phyloP scores from a whole-genome alignment of 176 grass and related monocot genomes.

The Areca catechu region DNA sequence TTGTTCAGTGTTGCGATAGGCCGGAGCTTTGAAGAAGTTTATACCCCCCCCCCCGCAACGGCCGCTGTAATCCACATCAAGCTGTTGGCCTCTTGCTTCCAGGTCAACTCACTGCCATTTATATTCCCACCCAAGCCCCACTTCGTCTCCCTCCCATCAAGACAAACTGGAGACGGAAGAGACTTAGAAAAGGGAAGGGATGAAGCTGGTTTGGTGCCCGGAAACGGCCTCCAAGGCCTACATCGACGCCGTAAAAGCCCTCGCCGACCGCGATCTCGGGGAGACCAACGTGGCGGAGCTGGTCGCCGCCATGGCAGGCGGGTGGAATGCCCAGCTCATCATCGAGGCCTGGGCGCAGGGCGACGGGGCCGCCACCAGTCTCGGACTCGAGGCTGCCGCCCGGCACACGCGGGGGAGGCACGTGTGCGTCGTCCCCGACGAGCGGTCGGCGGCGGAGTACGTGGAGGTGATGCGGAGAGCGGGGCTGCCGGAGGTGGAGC shows the following conservation, averaged over 20 bases:
- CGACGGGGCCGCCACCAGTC: slow-evolving; percentile 12
- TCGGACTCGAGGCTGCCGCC: slow-evolving; percentile 31
- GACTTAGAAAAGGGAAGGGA: slow-evolving; percentile 5
- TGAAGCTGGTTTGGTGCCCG: slow-evolving; percentile 77
- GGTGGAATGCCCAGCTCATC: slow-evolving; percentile 64
- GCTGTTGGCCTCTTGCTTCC: too few species aligned
- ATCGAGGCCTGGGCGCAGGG: slow-evolving; percentile 35
- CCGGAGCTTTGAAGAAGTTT: too few species aligned
- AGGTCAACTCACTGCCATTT: too few species aligned
- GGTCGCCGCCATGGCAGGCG: slow-evolving; percentile 56
- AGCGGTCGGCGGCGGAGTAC: slow-evolving; percentile 10
- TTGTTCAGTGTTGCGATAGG: too few species aligned
- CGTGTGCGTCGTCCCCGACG: slow-evolving; percentile 13
- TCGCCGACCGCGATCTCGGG: slow-evolving; percentile 15
- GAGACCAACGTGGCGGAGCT: slow-evolving; percentile 42
- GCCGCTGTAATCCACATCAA: too few species aligned
- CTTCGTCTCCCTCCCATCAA: too few species aligned
- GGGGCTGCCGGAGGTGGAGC: slow-evolving; percentile 12
- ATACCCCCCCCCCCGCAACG: too few species aligned
- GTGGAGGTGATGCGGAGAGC: not conserved
- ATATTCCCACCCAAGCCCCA: too few species aligned
- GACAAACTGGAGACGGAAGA: too few species aligned
- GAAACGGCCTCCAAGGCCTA: slow-evolving; percentile 51
- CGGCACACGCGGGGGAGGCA: slow-evolving; percentile 6
- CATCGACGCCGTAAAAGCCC: slow-evolving; percentile 40